Conservation (phyloP, 441 rosid species). For the Arabidopsis hybrid region DNA sequence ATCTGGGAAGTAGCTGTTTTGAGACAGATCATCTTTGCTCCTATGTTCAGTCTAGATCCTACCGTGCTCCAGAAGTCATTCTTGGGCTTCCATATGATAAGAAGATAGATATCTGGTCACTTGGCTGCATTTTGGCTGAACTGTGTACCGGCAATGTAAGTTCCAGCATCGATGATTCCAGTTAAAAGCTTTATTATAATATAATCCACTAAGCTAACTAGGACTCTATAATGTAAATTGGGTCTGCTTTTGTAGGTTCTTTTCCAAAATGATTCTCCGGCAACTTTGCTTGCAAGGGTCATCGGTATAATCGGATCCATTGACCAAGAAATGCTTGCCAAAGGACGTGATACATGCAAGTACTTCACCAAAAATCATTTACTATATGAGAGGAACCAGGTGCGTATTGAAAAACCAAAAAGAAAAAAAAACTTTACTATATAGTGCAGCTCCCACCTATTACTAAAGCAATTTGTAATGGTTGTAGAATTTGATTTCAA, state of each 20-base stretch:
- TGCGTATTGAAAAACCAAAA: constrained; percentile 27
- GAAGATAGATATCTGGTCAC: constrained; percentile 96
- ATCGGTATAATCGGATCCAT: constrained; percentile 87
- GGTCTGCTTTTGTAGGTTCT: constrained; percentile 65
- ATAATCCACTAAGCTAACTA: constrained; percentile 18
- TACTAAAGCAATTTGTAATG: neutral
- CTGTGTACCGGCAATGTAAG: constrained; percentile 98
- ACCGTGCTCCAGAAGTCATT: constrained; percentile 97
- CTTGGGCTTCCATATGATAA: constrained; percentile 92
- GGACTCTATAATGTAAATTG: neutral
- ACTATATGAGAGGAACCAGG: constrained; percentile 98
- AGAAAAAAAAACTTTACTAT: neutral
- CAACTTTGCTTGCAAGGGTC: constrained; percentile 89
- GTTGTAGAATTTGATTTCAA: neutral
- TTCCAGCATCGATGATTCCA: constrained; percentile 35
- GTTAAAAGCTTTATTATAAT: neutral
- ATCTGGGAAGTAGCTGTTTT: constrained; percentile 99
- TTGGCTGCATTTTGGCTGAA: constrained; percentile 98
- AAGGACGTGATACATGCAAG: constrained; percentile 91
- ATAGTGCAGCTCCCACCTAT: constrained; percentile 14
- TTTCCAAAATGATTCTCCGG: constrained; percentile 97
- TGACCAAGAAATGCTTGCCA: constrained; percentile 80
- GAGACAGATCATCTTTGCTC: constrained; percentile 98
- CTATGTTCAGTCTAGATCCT: constrained; percentile 96
- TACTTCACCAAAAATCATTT: constrained; percentile 89